Evolutionary conservation across 2,329 filamentous ascomycete species (phyloP), one percentile per base, ranked within the genome.

Genomic region (Cyphellophora attinorum): DNA sequence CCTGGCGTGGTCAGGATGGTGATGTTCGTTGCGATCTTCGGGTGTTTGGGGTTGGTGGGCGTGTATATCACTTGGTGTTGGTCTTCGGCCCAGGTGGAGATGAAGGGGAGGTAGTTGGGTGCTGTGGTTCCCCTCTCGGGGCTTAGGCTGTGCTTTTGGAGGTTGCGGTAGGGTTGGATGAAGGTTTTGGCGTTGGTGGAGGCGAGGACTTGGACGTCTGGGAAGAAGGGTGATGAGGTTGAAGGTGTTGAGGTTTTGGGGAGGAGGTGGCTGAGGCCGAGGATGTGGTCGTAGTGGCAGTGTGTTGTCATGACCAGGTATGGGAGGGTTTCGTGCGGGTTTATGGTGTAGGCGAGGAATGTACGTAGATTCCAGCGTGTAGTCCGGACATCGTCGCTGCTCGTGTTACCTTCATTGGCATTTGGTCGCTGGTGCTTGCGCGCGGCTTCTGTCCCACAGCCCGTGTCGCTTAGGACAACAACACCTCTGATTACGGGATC

Each of bases 201-300:
- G 4, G 39, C 30, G 11, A 46, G 21, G 16, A 46, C 41, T 14
- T 39, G 46, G 4, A 30, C 30, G 16, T 33, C 25, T 14, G 23
- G 17, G 5, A 17, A n/a, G 6, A 10, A 16, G 8, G 29, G 29
- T n/a, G n/a, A n/a, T n/a, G n/a, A n/a, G n/a, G n/a, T n/a, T n/a
- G 6, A 8, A 10, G 17, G 19, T 19, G 14, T 23, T 13, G 21
- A 33, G 35, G 34, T 19, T 4, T 31, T 30, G 5, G 35, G 27
- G 6, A 37, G 37, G 14, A 48, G 31, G 16, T 45, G 40, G 35
- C 44, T 27, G 40, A 54, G 35, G 13, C 48, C 51, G 30, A 46
- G 27, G 62, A 68, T 40, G 52, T 60, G 15, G 44, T 57, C 11
- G 21, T 47, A 47, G 19, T 48, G 46, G 17, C 46, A 48, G 27